Evolutionary conservation across 371 early-diverging fungal genomes (phyloP), one percentile per base, ranked within the genome.

Genomic region (Syncephalastrum contaminatum): DNA sequence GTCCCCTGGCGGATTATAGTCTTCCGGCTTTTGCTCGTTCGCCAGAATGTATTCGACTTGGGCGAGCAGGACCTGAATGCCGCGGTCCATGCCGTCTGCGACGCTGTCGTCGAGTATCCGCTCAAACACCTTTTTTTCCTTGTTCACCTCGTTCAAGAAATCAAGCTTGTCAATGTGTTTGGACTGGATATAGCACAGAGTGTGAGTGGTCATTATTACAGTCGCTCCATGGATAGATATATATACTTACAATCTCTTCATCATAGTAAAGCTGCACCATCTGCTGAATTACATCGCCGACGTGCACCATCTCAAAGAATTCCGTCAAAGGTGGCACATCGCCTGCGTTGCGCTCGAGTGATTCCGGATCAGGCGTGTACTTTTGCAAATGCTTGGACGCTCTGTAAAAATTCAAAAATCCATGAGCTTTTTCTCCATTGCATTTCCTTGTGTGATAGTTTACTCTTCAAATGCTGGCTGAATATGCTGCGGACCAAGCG

Each of bases 181-280:
- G 13, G 60, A 62, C 70, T 66, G 39, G 4, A 27, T 14, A 4
- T 16, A 12, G 15, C 12, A 20, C 14, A 44, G 53, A 27, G 25
- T 30, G n/a, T 24, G 12, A 15, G 13, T 4, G 16, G n/a, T n/a
- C n/a, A n/a, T n/a, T n/a, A n/a, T n/a, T n/a, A n/a, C n/a, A n/a
- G n/a, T n/a, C n/a, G n/a, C n/a, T n/a, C n/a, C 36, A 30, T 30
- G 36, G 8, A 14, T 8, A 20, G 15, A 13, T 16, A 24, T 10
- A 8, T 21, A n/a, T 19, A 70, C 72, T 48, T 72, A 83, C 84
- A 87, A 67, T 67, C 30, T 60, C 63, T 63, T 90, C 87, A 22
- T 86, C 80, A 74, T 88, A 90, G 63, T 93, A 93, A 19, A 91
- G 87, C 62, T 92, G 89, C 15, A 93, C 72, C 91, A 95, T 88